A percentile compares a stretch with the other conserved stretches of the same genome.
Conservation (phyloP, 2,329 filamentous ascomycete species). For the Diaporthe sp. region DNA sequence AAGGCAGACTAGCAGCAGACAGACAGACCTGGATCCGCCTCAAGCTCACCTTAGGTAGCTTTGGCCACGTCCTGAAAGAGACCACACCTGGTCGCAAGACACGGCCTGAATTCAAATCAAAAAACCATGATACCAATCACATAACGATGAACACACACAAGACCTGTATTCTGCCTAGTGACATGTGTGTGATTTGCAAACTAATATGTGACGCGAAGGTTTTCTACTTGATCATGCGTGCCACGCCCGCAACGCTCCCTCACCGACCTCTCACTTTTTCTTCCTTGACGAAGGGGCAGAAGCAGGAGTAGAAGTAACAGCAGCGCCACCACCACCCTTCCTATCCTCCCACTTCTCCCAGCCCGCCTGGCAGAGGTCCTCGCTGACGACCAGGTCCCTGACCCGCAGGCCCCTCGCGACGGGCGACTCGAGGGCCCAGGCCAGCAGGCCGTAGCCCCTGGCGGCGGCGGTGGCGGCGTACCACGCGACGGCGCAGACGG, state of each 20-base stretch:
- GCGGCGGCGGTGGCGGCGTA: slow-evolving; percentile 79
- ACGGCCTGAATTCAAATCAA: slow-evolving; percentile 20
- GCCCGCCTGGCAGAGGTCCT: slow-evolving; percentile 90
- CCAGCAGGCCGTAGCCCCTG: slow-evolving; percentile 77
- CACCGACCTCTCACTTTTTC: slow-evolving; percentile 49
- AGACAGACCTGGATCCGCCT: slow-evolving; percentile 4
- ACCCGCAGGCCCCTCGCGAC: slow-evolving; percentile 77
- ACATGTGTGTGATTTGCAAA: slow-evolving; percentile 4
- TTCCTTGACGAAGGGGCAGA: slow-evolving; percentile 47
- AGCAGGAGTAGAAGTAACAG: slow-evolving; percentile 37
- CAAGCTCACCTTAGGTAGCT: slow-evolving; percentile 31
- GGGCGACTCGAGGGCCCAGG: slow-evolving; percentile 78
- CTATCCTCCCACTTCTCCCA: slow-evolving; percentile 90
- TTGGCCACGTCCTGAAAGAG: not conserved
- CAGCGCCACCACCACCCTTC: slow-evolving; percentile 48
- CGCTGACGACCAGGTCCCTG: slow-evolving; percentile 86
- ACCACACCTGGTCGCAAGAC: not conserved
- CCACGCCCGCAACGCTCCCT: not conserved
- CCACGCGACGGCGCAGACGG: slow-evolving; percentile 81
- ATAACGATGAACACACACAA: not conserved
- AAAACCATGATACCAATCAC: not conserved
- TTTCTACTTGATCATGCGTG: not conserved
- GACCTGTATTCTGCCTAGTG: not conserved
- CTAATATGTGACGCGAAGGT: not conserved
- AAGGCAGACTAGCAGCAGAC: slow-evolving; percentile 19